phyloP scores from a whole-genome alignment of 2,329 filamentous ascomycete genomes.

The Stachybotrys elegans region DNA sequence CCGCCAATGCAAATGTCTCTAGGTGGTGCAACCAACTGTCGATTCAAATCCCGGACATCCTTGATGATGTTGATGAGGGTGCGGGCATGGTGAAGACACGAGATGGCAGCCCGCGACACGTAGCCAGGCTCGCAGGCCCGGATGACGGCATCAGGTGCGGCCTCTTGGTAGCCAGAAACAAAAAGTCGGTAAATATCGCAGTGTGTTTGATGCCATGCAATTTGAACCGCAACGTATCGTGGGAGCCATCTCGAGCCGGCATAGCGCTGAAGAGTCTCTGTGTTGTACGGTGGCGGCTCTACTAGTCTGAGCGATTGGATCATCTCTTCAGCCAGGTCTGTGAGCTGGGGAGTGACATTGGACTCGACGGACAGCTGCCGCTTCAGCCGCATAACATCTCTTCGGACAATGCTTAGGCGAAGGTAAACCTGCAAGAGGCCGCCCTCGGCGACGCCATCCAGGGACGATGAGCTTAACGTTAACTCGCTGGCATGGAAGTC shows the following conservation, averaged over 20 bases:
- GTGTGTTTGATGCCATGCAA: conserved; percentile 7
- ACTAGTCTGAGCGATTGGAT: conserved; percentile 5
- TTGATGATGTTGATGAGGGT: background rate
- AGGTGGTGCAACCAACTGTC: background rate
- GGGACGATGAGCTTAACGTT: conserved; percentile 1
- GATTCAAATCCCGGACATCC: background rate
- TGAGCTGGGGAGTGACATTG: conserved; percentile 6
- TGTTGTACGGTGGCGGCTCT: conserved; percentile 4
- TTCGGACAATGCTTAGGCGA: conserved; percentile 15
- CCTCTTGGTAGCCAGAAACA: background rate
- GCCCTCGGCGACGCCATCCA: conserved; percentile 6
- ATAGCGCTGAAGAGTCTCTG: conserved; percentile 1
- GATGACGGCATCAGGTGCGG: background rate
- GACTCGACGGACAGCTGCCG: conserved; percentile 8
- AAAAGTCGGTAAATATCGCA: background rate
- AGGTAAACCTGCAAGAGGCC: conserved; percentile 14
- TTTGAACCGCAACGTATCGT: conserved; percentile 9
- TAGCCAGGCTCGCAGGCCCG: background rate
- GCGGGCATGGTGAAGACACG: background rate
- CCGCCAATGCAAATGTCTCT: background rate
- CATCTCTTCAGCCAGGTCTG: conserved; percentile 10
- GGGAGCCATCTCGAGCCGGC: conserved; percentile 11
- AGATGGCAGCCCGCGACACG: background rate
- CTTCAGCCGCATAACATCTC: conserved; percentile 18
- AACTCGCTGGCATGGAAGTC: conserved; percentile 15